Evolutionary conservation across 352 stramenopile species (phyloP), one percentile per base, ranked within the genome.

Genomic region (Stramenopiles sp.): DNA sequence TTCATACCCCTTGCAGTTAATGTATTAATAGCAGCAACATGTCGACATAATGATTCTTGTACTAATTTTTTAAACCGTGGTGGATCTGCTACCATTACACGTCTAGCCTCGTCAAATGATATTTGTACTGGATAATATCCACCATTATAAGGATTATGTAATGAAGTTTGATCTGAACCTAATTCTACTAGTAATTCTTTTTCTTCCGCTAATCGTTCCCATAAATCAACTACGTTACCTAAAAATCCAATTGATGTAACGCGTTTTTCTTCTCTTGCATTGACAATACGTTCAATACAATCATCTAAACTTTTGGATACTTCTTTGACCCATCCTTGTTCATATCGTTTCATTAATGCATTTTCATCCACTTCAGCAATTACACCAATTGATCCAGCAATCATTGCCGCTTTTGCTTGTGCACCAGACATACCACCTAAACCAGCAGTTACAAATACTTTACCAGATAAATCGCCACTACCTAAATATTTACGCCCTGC

Each of bases 91-190:
- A 83, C 85, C 90, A 94, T 94, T 82, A 94, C 88, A 29, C 84
- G 83, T 79, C 91, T 86, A 29, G 88, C 84, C 80, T 93, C 90
- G 33, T 93, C 87, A 79, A 94, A 92, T 13, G 84, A 86, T 38
- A 93, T 82, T 80, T 91, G 83, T 32, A 91, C 89, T 0, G 90
- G 90, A 86, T 94, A 94, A 83, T 94, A 94, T 63, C 90, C 90
- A 43, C 90, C 90, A 81, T 92, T 91, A 85, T 86, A 94, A 78
- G 90, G 90, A 82, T 94, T 94, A 86, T 94, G 90, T 63, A 94
- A 84, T 63, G 88, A 93, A 43, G 90, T 94, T 82, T 94, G 90
- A 81, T 94, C 89, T 78, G 87, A 92, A 63, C 89, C 89, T 7
- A 94, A 83, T 78, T 94, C 89, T 73, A 93, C 89, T 23, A 93